Conservation (phyloP, 2,329 filamentous ascomycete species). For the Pseudohalonectria lignicola region DNA sequence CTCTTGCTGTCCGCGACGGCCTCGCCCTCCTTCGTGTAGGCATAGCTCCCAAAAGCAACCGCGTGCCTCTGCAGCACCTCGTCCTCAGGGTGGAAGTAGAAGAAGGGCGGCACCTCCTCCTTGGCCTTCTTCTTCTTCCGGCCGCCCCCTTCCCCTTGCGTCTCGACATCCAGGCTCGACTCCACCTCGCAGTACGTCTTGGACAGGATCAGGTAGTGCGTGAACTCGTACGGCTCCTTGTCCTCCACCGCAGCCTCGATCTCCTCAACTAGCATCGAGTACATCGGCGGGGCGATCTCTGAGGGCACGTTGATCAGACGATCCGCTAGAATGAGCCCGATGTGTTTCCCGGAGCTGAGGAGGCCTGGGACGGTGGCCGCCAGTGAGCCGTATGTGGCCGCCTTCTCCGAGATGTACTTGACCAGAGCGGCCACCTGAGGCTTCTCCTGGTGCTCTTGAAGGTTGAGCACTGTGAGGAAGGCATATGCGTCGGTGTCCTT, state of each 20-base stretch:
- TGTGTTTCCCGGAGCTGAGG: constrained; percentile 45
- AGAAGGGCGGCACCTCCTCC: constrained; percentile 49
- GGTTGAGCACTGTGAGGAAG: constrained; percentile 79
- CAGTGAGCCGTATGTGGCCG: constrained; percentile 37
- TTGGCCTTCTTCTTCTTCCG: constrained; percentile 58
- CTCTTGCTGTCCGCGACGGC: constrained; percentile 81
- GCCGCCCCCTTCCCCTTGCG: too few species aligned
- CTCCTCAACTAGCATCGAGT: constrained; percentile 88
- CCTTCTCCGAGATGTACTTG: constrained; percentile 56
- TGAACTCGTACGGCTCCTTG: constrained; percentile 84
- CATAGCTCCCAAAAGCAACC: constrained; percentile 55
- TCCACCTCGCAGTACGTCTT: constrained; percentile 88
- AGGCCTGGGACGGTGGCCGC: constrained; percentile 48
- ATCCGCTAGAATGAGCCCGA: constrained; percentile 85
- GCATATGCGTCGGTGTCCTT: constrained; percentile 89
- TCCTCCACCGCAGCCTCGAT: constrained; percentile 80
- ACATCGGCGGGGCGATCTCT: constrained; percentile 86
- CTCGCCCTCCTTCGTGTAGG: constrained; percentile 74
- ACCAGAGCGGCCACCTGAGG: constrained; percentile 60
- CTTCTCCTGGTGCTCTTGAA: constrained; percentile 67
- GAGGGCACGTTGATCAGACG: constrained; percentile 94
- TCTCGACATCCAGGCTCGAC: constrained; percentile 64
- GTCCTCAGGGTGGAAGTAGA: constrained; percentile 95
- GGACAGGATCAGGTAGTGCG: constrained; percentile 83
- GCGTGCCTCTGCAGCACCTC: constrained; percentile 76